Evolutionary conservation across 257 asterid species (phyloP), one percentile per base, ranked within the genome.

Genomic region (Prunella vulgaris): DNA sequence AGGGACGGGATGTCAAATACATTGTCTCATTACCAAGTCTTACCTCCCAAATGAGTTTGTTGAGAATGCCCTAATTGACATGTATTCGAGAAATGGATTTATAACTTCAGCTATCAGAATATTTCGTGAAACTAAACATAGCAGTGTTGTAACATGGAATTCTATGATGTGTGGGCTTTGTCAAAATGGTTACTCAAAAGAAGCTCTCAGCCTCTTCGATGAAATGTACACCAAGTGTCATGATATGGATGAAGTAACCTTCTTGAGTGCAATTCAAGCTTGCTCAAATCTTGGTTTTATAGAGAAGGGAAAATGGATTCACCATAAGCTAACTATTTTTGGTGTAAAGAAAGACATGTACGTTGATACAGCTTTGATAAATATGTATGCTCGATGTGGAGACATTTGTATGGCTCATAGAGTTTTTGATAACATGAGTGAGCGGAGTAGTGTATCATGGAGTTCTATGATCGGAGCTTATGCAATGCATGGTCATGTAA

Each of bases 371-470:
- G 85, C 97, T 51, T 75, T 93, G 38, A 76, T 75, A 13, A 88
- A 86, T 58, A 84, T 93, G 97, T 93, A 90, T 57, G 93, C 97
- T 33, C 83, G 90, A 37, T 84, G 97, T 79, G 98, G 98, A 64
- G 89, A 88, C 70, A 87, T 90, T 40, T 59, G 44, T 20, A 82
- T 78, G 84, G 96, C 97, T 56, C 84, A 49, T 8, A 64, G 70
- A 72, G 86, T 93, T 67, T 90, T 93, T 12, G 84, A 85, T 53
- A 75, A 51, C 76, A 88, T 85, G 90, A 53, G 27, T 18, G 86
- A 78, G 51, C 71, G 68, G 28, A 90, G 84, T 51, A 68, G 80
- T 12, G 94, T 88, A 3, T 84, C 98, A 0, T 93, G 98, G 97
- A 90, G 97, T 74, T 83, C 88, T 63, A 81, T 93, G 86, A 79